Percentiles rank a stretch among this genome's conserved stretches.
phyloP scores from a whole-genome alignment of 305 asterid species.

The Solanum aculeatissimum region DNA sequence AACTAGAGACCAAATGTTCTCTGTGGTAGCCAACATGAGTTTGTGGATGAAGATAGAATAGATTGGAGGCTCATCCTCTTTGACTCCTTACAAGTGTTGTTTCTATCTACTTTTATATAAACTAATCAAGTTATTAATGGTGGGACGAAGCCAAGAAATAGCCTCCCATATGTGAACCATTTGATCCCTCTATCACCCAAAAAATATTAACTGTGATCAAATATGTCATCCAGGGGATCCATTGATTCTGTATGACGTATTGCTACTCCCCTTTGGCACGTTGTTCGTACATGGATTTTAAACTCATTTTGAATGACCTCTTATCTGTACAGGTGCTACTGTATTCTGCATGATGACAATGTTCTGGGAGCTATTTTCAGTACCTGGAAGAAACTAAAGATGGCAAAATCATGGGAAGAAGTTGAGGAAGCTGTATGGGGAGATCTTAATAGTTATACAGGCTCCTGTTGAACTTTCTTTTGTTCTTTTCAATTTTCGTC shows the following conservation, averaged over 20 bases:
- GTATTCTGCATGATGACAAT: constrained; percentile 79
- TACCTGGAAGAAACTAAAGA: constrained; percentile 64
- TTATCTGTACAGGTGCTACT: constrained; percentile 51
- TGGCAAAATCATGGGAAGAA: constrained; percentile 83
- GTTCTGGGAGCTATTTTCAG: constrained; percentile 80
- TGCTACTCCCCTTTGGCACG: not conserved
- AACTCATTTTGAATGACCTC: not conserved
- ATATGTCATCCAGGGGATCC: too few relatives aligned
- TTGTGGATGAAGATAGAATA: not conserved
- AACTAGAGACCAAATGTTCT: not conserved
- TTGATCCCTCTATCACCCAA: not conserved
- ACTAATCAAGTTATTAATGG: not conserved
- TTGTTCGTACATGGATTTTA: not conserved
- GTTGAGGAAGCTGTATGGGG: constrained; percentile 92
- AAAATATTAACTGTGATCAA: too few relatives aligned
- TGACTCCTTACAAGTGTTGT: not conserved
- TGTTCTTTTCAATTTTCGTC: not conserved
- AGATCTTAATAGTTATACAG: constrained; percentile 41
- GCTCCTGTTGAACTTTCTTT: constrained; percentile 15
- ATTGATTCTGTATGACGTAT: not conserved
- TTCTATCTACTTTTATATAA: not conserved
- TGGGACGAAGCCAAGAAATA: too few relatives aligned
- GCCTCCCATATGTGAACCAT: not conserved
- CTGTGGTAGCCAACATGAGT: not conserved
- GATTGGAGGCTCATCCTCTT: not conserved